Evolutionary conservation across 805 yeast genomes (phyloP).

Genomic region (Myxozyma melibiosi): DNA sequence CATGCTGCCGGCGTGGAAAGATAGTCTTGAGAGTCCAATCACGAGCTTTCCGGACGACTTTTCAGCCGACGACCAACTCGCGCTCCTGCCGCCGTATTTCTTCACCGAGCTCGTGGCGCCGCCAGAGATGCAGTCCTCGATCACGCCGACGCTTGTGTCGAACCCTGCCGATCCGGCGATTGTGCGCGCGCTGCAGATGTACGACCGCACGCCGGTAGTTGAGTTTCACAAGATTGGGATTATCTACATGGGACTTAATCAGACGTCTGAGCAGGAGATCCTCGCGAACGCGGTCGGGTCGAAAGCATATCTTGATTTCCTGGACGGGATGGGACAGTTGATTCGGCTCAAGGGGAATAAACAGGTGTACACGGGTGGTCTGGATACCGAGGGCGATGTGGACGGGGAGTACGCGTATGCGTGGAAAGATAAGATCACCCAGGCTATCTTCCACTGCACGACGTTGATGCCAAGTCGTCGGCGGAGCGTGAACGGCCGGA

Average conservation of each 20-base stretch:
- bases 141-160: constrained; percentile 55
- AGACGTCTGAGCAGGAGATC: constrained; percentile 63
- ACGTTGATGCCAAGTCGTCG: constrained; percentile 70
- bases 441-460: constrained; percentile 74
- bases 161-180: constrained; percentile 38
- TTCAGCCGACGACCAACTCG: constrained; percentile 26
- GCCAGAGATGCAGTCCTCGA: constrained; percentile 41
- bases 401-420: constrained; percentile 78
- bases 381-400: constrained; percentile 65
- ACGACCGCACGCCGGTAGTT: constrained; percentile 77
- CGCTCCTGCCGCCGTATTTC: constrained; percentile 51
- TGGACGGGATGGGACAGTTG: constrained; percentile 60
- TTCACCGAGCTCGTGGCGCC: constrained; percentile 56
- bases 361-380: constrained; percentile 70
- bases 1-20: constrained; percentile 40
- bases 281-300: constrained; percentile 68
- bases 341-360: constrained; percentile 59
- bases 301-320: constrained; percentile 57
- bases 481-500: not conserved
- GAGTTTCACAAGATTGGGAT: constrained; percentile 80
- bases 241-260: constrained; percentile 71
- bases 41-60: not conserved
- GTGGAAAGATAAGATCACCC: constrained; percentile 72
- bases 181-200: constrained; percentile 56
- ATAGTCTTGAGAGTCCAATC: constrained; percentile 21